Evolutionary conservation across 2,329 filamentous ascomycete genomes (phyloP).

Genomic region (Ophiostoma australiae): DNA sequence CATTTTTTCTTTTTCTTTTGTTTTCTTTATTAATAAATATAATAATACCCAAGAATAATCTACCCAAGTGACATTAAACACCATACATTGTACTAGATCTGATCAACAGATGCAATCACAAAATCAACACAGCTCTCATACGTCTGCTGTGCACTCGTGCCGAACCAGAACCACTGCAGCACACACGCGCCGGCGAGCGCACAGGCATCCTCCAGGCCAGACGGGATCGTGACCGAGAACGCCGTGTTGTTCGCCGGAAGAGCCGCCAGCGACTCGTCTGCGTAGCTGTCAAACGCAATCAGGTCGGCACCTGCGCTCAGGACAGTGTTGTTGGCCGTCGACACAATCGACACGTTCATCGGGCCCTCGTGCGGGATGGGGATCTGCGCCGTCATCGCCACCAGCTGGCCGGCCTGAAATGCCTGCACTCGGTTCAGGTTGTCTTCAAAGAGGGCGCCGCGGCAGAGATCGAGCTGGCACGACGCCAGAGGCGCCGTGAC

Average conservation of each 20-base stretch:
- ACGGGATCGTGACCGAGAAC: constrained; percentile 41
- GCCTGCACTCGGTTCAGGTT: constrained; percentile 42
- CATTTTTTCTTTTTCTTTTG: neutral
- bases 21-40: neutral
- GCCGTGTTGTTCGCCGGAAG: constrained; percentile 41
- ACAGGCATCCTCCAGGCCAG: constrained; percentile 32
- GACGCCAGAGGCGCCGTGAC: constrained; percentile 28
- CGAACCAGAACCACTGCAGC: constrained; percentile 46
- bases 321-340: constrained; percentile 47
- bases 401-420: constrained; percentile 41
- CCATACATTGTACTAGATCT: no score
- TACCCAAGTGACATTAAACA: neutral
- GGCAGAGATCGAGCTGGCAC: constrained; percentile 45
- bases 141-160: constrained; percentile 36
- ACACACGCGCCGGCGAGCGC: constrained; percentile 35
- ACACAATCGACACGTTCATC: constrained; percentile 55
- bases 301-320: constrained; percentile 46
- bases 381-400: constrained; percentile 40
- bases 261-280: constrained; percentile 39
- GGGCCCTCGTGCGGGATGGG: constrained; percentile 44
- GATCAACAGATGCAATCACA: constrained; percentile 27
- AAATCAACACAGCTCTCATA: constrained; percentile 41
- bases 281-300: constrained; percentile 53
- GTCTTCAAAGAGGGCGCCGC: constrained; percentile 44
- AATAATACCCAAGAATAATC: neutral